Percentiles rank a stretch among this genome's conserved stretches.
Evolutionary conservation across 495 filamentous ascomycete genomes (phyloP).

Genomic region (Penicillium ochrochloron): DNA sequence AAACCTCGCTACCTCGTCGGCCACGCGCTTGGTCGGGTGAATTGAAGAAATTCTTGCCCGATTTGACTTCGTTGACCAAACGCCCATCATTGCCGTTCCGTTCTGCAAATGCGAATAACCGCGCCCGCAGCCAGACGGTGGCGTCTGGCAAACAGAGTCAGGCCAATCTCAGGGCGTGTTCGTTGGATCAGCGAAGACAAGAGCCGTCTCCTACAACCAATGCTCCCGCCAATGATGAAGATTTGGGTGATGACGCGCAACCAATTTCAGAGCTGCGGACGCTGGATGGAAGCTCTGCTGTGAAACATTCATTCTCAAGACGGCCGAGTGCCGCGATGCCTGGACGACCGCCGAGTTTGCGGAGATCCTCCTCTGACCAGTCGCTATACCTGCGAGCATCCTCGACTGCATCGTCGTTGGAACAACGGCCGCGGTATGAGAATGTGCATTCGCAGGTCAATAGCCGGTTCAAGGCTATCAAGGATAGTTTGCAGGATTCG

Average conservation of each 20-base stretch:
- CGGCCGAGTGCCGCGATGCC: slow-evolving; percentile 33
- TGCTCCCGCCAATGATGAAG: slow-evolving; percentile 16
- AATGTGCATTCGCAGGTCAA: slow-evolving; percentile 79
- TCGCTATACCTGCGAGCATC: slow-evolving; percentile 67
- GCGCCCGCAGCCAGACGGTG: slow-evolving; percentile 38
- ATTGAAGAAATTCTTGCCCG: slow-evolving; percentile 49
- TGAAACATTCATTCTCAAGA: slow-evolving; percentile 41
- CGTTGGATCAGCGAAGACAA: slow-evolving; percentile 18
- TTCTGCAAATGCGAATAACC: slow-evolving; percentile 34
- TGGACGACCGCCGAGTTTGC: slow-evolving; percentile 47
- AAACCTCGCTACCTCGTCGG: slow-evolving; percentile 42
- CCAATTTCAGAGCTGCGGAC: slow-evolving; percentile 36
- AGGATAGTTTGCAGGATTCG: slow-evolving; percentile 81
- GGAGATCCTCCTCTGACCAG: slow-evolving; percentile 73
- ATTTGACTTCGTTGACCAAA: slow-evolving; percentile 48
- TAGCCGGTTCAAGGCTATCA: slow-evolving; percentile 87
- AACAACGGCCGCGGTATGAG: slow-evolving; percentile 83
- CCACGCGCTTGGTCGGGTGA: slow-evolving; percentile 50
- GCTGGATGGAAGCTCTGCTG: slow-evolving; percentile 36
- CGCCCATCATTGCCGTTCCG: slow-evolving; percentile 54
- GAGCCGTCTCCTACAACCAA: neutral
- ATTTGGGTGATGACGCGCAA: slow-evolving; percentile 27
- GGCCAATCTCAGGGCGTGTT: slow-evolving; percentile 10
- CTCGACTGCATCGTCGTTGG: slow-evolving; percentile 79
- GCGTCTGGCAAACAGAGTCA: slow-evolving; percentile 16